These are phyloP conservation scores for Strobilomyces echinocephalus DNA, from an alignment of 768 basidiomycete genomes.

Conservation along the genomic window DNA sequence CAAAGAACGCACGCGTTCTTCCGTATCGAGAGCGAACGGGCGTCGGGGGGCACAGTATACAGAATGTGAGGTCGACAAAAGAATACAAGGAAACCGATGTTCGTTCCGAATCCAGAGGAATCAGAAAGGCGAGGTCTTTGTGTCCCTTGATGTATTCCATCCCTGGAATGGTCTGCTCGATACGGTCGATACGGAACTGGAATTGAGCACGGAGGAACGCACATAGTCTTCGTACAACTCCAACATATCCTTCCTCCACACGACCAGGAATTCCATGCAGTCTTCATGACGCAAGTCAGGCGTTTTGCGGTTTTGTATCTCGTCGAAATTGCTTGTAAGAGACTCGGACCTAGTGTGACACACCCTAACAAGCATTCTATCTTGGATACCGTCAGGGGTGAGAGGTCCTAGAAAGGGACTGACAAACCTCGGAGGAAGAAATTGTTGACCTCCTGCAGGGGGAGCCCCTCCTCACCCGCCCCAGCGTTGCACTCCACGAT, in stretches of 20 bases:
- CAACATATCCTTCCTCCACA: slow-evolving; percentile 71
- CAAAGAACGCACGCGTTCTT: slow-evolving; percentile 46
- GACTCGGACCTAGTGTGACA: slow-evolving; percentile 56
- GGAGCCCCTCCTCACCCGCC: slow-evolving; percentile 36
- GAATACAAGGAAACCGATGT: slow-evolving; percentile 85
- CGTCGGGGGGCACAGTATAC: slow-evolving; percentile 61
- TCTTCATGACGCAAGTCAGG: slow-evolving; percentile 57
- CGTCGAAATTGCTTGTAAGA: slow-evolving; percentile 55
- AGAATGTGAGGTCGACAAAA: slow-evolving; percentile 80
- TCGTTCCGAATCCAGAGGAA: slow-evolving; percentile 59
- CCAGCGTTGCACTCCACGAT: slow-evolving; percentile 63
- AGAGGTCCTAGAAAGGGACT: background rate
- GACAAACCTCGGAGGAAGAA: slow-evolving; percentile 71
- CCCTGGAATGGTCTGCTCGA: slow-evolving; percentile 51
- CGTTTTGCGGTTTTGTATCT: slow-evolving; percentile 59
- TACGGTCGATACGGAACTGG: slow-evolving; percentile 3
- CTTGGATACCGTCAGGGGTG: slow-evolving; percentile 38
- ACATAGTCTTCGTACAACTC: slow-evolving; percentile 89
- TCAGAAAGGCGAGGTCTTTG: slow-evolving; percentile 73
- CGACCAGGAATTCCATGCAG: slow-evolving; percentile 81
- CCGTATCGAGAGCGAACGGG: slow-evolving; percentile 35
- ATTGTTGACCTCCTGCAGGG: slow-evolving; percentile 32
- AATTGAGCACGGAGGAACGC: slow-evolving; percentile 23
- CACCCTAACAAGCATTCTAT: slow-evolving; percentile 84
- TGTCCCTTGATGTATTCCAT: slow-evolving; percentile 65